phyloP scores from a whole-genome alignment of 1,284 basidiomycete genomes.

The Sphagnurus paluster region DNA sequence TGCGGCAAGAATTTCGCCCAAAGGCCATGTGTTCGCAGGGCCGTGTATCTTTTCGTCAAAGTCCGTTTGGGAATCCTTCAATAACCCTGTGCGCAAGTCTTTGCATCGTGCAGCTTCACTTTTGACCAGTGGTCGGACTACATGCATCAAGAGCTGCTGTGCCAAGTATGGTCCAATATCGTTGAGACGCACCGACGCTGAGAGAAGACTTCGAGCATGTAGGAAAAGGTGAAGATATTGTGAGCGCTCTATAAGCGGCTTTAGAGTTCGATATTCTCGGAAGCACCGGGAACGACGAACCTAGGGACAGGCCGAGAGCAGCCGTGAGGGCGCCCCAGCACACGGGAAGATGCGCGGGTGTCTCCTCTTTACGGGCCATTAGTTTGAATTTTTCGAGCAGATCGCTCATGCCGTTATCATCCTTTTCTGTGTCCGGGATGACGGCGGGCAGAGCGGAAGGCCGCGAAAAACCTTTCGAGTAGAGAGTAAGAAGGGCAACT shows the following conservation, averaged over 20 bases:
- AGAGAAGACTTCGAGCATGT: conserved; percentile 86
- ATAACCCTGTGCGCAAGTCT: conserved; percentile 43
- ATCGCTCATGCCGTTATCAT: conserved; percentile 25
- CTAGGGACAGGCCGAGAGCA: conserved; percentile 71
- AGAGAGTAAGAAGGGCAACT: conserved; percentile 89
- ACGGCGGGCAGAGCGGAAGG: conserved; percentile 40
- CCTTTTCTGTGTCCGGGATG: conserved; percentile 23
- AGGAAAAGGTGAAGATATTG: conserved; percentile 91
- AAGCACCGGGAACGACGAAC: conserved; percentile 42
- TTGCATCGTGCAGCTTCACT: conserved; percentile 46
- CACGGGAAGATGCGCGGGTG: conserved; percentile 82
- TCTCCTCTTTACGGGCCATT: conserved; percentile 60
- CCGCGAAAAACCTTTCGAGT: conserved; percentile 75
- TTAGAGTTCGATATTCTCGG: conserved; percentile 2
- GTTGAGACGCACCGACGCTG: conserved; percentile 90
- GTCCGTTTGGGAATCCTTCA: conserved; percentile 23
- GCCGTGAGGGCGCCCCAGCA: conserved; percentile 89
- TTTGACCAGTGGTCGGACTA: conserved; percentile 66
- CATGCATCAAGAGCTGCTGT: conserved; percentile 83
- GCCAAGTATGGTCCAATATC: conserved; percentile 91
- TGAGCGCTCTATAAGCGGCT: conserved; percentile 54
- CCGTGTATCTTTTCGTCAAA: conserved; percentile 45
- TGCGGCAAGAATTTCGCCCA: conserved; percentile 91
- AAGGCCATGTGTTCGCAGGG: conserved; percentile 91
- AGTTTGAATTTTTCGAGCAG: conserved; percentile 72